phyloP scores from a whole-genome alignment of 306 rosid genomes.

The Gynostemma pentaphyllum region DNA sequence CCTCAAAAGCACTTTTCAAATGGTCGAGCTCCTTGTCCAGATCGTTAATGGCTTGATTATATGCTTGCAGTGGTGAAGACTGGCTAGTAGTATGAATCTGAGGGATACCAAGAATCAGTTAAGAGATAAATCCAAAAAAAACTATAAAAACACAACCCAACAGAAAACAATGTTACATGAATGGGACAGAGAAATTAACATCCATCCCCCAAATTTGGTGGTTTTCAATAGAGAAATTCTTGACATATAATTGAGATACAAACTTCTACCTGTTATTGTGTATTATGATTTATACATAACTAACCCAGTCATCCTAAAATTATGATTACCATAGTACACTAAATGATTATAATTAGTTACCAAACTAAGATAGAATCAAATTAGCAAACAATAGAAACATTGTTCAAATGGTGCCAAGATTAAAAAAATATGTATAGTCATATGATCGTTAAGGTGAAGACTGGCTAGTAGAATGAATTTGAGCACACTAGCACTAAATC shows the following conservation, averaged over 20 bases:
- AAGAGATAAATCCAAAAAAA: background rate
- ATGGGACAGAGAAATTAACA: background rate
- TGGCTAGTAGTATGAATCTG: constrained; percentile 89
- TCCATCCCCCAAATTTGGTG: background rate
- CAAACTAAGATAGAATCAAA: background rate
- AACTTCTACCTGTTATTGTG: background rate
- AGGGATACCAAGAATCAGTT: background rate
- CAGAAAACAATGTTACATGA: background rate
- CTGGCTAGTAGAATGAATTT: background rate
- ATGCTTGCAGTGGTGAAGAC: constrained; percentile 92
- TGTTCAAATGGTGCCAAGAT: background rate
- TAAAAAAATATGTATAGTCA: background rate
- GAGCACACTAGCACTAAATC: background rate
- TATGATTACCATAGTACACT: background rate
- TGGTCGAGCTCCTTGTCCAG: constrained; percentile 77
- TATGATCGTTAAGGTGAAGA: background rate
- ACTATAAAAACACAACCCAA: background rate
- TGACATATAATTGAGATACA: background rate
- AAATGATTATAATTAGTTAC: background rate
- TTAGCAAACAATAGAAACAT: background rate
- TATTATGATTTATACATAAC: background rate
- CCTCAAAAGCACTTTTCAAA: constrained; percentile 72
- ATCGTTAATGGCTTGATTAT: constrained; percentile 90
- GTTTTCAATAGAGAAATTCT: background rate
- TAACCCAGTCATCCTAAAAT: too few relatives aligned